Base-by-base conservation (phyloP, 257 asterid species). In the Primulina tabacum region DNA sequence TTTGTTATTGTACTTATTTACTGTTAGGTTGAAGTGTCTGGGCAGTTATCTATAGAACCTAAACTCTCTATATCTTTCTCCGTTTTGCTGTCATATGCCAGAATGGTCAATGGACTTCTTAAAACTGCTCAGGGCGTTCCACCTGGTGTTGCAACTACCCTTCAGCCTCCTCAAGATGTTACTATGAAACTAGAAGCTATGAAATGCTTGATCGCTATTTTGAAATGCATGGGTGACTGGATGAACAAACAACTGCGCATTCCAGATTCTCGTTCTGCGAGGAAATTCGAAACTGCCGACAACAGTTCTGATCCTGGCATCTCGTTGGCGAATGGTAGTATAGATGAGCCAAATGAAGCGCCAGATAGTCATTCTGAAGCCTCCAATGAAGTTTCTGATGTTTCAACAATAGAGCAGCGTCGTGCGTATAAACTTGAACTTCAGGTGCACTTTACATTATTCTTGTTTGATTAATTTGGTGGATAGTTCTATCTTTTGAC, bases 51-150 rank as follows among this genome's bases (percentile, higher is more conserved):
- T 21, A 16, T 43, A 52, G 28, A 75, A 78, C 65, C 53, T 73
- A 33, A 67, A 40, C 28, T 68, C 47, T 60, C 71, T 67, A 38
- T 24, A 63, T 52, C 47, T 55, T 69, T 74, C 35, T 72, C 65
- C 66, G 61, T 66, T 73, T 60, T 50, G 47, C 66, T 77, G 16
- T 78, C 52, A 57, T 63, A 30, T 67, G 65, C 70, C 80, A 94
- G 99, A 82, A 92, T 92, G 99, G 98, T 94, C 78, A 91, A 92
- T 69, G 99, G 99, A 71, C 95, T 94, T 73, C 96, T 94, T 76
- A 94, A 94, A 88, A 94, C 99, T 76, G 98, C 98, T 75, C 99
- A 92, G 79, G 99, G 99, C 74, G 89, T 87, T 78, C 88, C 96
- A 37, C 97, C 99, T 74, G 99, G 99, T 67, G 82, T 73, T 73